Base-by-base conservation (phyloP, 1,284 basidiomycete species). In the Cutaneotrichosporon cutaneum region DNA sequence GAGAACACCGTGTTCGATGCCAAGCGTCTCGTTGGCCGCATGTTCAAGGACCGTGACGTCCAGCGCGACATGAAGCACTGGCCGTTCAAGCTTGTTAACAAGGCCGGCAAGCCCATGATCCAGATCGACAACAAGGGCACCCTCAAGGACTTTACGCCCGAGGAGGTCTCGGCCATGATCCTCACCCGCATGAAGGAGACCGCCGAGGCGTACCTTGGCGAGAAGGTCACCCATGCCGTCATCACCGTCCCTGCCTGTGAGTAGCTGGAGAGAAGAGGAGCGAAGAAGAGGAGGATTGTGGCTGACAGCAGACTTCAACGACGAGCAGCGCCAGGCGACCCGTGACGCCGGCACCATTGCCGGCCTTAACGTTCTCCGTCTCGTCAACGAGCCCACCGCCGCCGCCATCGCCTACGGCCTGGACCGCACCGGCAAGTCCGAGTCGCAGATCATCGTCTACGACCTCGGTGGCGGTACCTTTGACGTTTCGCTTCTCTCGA, bases 291-390 rank as follows among this genome's bases (percentile, higher is more conserved):
- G 4, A 44, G 27, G 22, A 54, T 42, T 24, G 45, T 35, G 22
- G 92, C 94, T 59, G 96, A 97, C 85, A 96, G 21, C 86, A 99
- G 97, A 98, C 85, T 98, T 98, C 87, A 99, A 99, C 81, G 96
- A 99, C 80, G 93, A 95, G 33, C 95, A 99, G 81, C 89, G 95
- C 69, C 94, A 96, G 83, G 95, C 96, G 16, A 99, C 95, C 68
- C 97, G 97, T 83, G 90, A 98, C 71, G 94, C 96, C 59, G 95
- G 95, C 80, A 88, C 91, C 76, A 98, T 98, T 73, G 93, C 96
- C 53, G 94, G 95, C 76, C 87, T 99, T 33, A 92, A 96, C 47
- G 94, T 99, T 53, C 88, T 98, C 63, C 92, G 94, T 78, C 93
- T 98, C 70, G 97, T 99, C 83, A 98, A 98, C 81, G 96, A 99